Evolutionary conservation across 169 alveolate species (phyloP).

Genomic region (Theileria annulata): DNA sequence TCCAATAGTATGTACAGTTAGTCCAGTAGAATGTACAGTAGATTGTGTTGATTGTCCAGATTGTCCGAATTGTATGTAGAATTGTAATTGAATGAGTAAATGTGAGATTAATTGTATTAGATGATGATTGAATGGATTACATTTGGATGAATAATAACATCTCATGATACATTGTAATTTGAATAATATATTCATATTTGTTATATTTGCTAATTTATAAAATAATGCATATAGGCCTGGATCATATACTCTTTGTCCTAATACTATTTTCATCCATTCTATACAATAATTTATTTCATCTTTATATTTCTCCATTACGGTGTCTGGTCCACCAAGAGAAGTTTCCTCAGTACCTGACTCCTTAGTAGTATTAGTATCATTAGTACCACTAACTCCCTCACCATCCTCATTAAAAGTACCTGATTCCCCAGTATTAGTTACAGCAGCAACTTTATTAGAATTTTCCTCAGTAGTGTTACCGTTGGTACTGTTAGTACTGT

Average conservation of each 20-base stretch:
- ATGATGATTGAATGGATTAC: conserved; percentile 14
- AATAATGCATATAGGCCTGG: conserved; percentile 31
- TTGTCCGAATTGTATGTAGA: neutral
- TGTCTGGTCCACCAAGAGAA: too few relatives aligned
- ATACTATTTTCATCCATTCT: conserved; percentile 13
- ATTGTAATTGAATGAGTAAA: neutral
- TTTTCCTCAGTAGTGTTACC: too few relatives aligned
- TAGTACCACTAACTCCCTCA: too few relatives aligned
- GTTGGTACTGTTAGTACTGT: too few relatives aligned
- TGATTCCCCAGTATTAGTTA: too few relatives aligned
- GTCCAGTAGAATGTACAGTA: neutral
- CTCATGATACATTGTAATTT: conserved; percentile 21
- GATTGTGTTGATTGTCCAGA: neutral
- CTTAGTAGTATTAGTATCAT: too few relatives aligned
- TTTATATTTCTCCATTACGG: conserved; percentile 40
- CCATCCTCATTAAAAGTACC: too few relatives aligned
- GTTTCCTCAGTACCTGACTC: too few relatives aligned
- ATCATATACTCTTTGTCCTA: conserved; percentile 29
- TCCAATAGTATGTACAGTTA: too few relatives aligned
- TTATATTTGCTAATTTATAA: neutral
- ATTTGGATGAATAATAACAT: conserved; percentile 11
- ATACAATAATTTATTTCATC: neutral
- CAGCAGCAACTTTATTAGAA: too few relatives aligned
- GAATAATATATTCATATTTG: neutral
- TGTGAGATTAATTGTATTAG: conserved; percentile 18